phyloP scores from a whole-genome alignment of 352 stramenopile genomes.

The Phytophthora parvispora region DNA sequence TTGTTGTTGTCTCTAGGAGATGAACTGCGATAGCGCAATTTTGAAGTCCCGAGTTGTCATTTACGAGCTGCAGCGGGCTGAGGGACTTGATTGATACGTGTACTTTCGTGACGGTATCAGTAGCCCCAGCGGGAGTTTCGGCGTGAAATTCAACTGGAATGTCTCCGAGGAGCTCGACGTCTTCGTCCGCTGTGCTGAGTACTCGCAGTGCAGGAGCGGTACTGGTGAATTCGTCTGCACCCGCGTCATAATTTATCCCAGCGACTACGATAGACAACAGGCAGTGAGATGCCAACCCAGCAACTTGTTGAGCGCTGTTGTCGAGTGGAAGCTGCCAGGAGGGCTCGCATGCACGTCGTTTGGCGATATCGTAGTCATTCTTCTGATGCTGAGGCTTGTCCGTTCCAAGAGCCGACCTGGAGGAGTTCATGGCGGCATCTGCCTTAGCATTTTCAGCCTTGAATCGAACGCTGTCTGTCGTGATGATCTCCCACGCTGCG shows the following conservation, averaged over 20 bases:
- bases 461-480: constrained; percentile 47
- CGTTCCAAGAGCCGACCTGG: constrained; percentile 3
- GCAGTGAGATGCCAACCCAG: constrained; percentile 18
- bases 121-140: background rate
- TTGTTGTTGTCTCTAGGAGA: constrained; percentile 11
- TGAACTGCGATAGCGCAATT: constrained; percentile 29
- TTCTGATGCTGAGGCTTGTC: constrained; percentile 1
- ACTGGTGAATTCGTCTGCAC: background rate
- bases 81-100: constrained; percentile 19
- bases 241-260: constrained; percentile 1
- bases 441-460: constrained; percentile 38
- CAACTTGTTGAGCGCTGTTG: constrained; percentile 6
- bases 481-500: constrained; percentile 59
- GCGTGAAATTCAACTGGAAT: constrained; percentile 17
- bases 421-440: background rate
- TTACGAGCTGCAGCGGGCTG: constrained; percentile 26
- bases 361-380: constrained; percentile 59
- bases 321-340: constrained; percentile 15
- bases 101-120: background rate
- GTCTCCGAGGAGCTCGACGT: constrained; percentile 1
- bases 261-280: constrained; percentile 19
- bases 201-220: background rate
- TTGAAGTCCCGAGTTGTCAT: background rate
- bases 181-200: background rate
- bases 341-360: constrained; percentile 52